phyloP scores from a whole-genome alignment of 2,329 filamentous ascomycete species.

The Trichophyton simii region DNA sequence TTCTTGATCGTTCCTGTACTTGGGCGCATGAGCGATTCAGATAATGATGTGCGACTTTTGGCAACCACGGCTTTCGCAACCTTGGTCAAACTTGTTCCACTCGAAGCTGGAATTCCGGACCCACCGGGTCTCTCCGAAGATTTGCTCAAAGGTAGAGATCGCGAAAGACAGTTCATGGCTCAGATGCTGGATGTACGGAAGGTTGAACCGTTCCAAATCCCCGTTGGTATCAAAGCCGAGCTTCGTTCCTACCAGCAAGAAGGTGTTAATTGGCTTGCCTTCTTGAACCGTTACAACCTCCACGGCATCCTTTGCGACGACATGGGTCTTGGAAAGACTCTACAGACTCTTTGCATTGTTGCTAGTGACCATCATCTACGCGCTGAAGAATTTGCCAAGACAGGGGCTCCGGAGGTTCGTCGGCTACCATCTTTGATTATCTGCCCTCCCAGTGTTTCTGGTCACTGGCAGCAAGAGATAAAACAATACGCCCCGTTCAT shows the following conservation, averaged over 20 bases:
- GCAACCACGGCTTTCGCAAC: constrained; percentile 96
- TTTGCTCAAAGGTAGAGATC: constrained; percentile 76
- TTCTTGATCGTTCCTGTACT: constrained; percentile 96
- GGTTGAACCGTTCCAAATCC: constrained; percentile 84
- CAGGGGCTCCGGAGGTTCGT: constrained; percentile 62
- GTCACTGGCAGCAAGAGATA: constrained; percentile 98
- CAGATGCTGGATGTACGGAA: constrained; percentile 96
- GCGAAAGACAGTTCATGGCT: constrained; percentile 89
- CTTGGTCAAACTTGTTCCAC: constrained; percentile 86
- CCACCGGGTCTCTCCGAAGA: constrained; percentile 84
- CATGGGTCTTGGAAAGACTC: constrained; percentile 95
- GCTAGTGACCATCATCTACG: constrained; percentile 93
- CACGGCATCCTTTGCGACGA: constrained; percentile 98
- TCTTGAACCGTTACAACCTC: constrained; percentile 94
- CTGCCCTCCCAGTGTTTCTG: constrained; percentile 88
- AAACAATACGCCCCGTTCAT: constrained; percentile 92
- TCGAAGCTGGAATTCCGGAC: constrained; percentile 94
- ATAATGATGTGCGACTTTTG: constrained; percentile 86
- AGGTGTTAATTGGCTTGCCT: constrained; percentile 96
- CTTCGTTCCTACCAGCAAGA: constrained; percentile 96
- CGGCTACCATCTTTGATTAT: constrained; percentile 84
- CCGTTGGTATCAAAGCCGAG: constrained; percentile 92
- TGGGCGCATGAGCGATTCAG: constrained; percentile 95
- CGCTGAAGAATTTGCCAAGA: constrained; percentile 78
- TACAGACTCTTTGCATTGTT: constrained; percentile 95